These are phyloP conservation scores for Galium porrigens DNA, from an alignment of 305 asterid species.

Conservation along the genomic window DNA sequence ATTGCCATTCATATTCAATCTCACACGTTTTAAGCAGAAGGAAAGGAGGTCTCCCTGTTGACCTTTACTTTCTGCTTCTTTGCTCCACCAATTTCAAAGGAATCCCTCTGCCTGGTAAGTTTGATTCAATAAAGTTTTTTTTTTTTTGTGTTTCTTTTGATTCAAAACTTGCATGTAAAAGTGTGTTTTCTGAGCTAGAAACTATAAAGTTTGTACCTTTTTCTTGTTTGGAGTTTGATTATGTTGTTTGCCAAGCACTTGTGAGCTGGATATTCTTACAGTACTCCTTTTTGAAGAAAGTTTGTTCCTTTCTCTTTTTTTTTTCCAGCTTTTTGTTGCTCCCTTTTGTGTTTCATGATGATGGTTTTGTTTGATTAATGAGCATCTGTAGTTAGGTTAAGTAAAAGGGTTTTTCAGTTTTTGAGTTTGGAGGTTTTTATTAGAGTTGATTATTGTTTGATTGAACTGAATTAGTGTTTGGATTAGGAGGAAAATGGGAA, in stretches of 20 bases:
- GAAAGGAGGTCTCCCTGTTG: background rate
- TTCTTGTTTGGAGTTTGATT: background rate
- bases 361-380: background rate
- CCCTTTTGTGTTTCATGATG: background rate
- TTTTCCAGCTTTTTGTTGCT: constrained; percentile 4
- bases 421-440: constrained; percentile 1
- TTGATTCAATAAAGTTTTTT: background rate
- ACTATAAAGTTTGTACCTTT: background rate
- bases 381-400: constrained; percentile 16
- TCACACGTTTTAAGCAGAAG: background rate
- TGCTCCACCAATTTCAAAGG: background rate
- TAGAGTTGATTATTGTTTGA: background rate
- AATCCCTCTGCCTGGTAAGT: constrained; percentile 12
- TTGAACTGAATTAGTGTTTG: constrained; percentile 7
- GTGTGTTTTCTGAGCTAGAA: background rate
- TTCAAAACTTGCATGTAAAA: background rate
- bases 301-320: background rate
- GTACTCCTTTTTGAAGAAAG: background rate
- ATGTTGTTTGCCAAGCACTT: background rate
- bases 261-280: background rate
- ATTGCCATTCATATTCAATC: background rate
- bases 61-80: background rate
- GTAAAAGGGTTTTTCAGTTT: background rate
- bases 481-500: constrained; percentile 45
- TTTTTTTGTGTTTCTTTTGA: constrained; percentile 5